Percentiles rank a stretch among this genome's conserved stretches.
Evolutionary conservation across 305 asterid species (phyloP).

Genomic region (Fraxinus xanthoxyloides): DNA sequence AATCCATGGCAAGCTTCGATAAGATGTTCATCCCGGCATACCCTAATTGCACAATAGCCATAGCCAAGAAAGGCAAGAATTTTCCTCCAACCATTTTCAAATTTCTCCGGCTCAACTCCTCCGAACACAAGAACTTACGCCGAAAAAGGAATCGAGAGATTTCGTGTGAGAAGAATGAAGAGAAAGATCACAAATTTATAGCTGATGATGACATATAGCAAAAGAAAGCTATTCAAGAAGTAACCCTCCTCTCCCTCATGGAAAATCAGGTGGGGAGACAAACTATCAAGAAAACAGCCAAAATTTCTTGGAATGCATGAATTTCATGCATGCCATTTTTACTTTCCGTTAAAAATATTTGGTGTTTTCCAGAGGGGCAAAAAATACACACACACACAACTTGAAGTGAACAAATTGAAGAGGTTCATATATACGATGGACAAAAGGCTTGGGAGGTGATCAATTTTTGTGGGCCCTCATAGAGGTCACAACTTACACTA

Average conservation of each 20-base stretch:
- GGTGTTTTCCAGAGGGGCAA: conserved; percentile 40
- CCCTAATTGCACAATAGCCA: conserved; percentile 77
- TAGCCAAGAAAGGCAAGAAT: conserved; percentile 51
- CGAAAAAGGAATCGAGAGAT: neutral
- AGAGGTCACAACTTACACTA: neutral
- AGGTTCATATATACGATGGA: neutral
- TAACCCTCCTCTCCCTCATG: conserved; percentile 4
- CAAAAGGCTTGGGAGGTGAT: neutral
- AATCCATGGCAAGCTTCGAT: conserved; percentile 84
- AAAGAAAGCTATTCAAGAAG: conserved; percentile 19
- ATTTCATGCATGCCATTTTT: conserved; percentile 55
- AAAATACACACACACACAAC: conserved; percentile 11
- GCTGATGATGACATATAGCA: conserved; percentile 12
- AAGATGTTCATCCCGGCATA: conserved; percentile 85
- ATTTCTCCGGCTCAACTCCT: conserved; percentile 17
- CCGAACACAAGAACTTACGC: neutral
- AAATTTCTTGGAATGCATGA: conserved; percentile 41
- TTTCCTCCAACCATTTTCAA: conserved; percentile 35
- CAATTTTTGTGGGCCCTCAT: neutral
- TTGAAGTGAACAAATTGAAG: conserved; percentile 49
- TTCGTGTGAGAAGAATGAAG: neutral
- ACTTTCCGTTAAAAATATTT: conserved; percentile 49
- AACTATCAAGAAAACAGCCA: neutral
- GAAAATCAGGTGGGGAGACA: conserved; percentile 9
- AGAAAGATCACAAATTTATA: neutral